Base-by-base conservation (phyloP, 805 yeast species). In the Grigorovia transvaalensis region DNA sequence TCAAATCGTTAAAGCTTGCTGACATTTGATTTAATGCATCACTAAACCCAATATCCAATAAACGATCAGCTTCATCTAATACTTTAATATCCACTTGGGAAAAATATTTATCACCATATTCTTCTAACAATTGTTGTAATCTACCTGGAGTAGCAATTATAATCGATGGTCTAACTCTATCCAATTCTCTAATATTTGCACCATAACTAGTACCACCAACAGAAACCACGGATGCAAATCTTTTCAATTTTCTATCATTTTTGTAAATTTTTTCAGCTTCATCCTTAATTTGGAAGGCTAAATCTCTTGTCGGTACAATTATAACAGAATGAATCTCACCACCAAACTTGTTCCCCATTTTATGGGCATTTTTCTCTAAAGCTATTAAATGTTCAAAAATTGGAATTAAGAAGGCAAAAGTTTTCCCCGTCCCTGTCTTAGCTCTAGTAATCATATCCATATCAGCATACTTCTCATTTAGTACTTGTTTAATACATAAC, bases 351-450 rank as follows among this genome's bases (percentile, higher is more conserved):
- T 53, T 53, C 51, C 60, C n/a, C 12, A 9, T 38, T 13, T 3
- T 13, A 9, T 12, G 4, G 15, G 12, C 15, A 12, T 64, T 33
- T 33, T 9, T 11, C 15, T 33, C 38, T 48, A 58, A 64, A 53
- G 57, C 71, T 57, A 62, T 71, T 69, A 62, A 71, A 57, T 79
- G 76, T 62, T 88, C 85, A 46, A 88, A 70, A 12, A 86, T 71
- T 2, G 96, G 96, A 45, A 90, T 73, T 54, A 90, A 84, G 66
- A 88, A 89, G 0, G 96, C 95, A 56, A 86, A 80, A 0, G 97
- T 89, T 67, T 89, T 89, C 62, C 97, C 97, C 1, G 97, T 89
- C 65, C 97, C 97, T 3, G 97, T 89, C 66, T 88, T 88, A 29
- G 97, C 96, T 61, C 95, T 76, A 42, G 88, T 89, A 20, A 89